A percentile compares a stretch with the other conserved stretches of the same genome.
Evolutionary conservation across 345 rosid genomes (phyloP).

Genomic region (Leavenworthia alabamica): DNA sequence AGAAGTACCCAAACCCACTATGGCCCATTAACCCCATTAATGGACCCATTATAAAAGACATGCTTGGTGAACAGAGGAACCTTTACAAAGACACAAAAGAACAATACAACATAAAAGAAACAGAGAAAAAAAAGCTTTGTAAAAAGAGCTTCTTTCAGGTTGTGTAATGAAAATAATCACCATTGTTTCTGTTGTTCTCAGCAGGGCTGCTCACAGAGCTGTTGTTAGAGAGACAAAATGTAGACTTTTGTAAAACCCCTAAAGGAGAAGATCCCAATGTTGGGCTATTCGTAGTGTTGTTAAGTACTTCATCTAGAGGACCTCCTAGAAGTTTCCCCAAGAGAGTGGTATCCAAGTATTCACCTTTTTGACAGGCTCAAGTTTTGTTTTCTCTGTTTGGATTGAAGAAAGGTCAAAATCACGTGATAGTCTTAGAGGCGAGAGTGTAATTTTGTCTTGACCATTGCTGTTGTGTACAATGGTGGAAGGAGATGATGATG

Average conservation of each 20-base stretch:
- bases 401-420: constrained; percentile 36
- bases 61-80: too few species aligned
- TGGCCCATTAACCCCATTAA: too few species aligned
- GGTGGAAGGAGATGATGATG: constrained; percentile 41
- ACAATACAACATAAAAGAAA: too few species aligned
- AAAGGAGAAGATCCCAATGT: constrained; percentile 48
- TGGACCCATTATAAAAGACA: too few species aligned
- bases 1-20: too few species aligned
- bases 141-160: not conserved
- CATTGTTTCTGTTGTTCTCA: constrained; percentile 32
- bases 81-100: too few species aligned
- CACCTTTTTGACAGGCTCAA: constrained; percentile 33
- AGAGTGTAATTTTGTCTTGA: constrained; percentile 34
- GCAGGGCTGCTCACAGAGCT: constrained; percentile 55
- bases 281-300: constrained; percentile 37
- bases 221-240: constrained; percentile 50
- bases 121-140: too few species aligned
- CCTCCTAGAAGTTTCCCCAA: constrained; percentile 52
- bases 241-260: constrained; percentile 49
- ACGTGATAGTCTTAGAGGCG: constrained; percentile 46
- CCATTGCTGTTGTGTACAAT: too few species aligned
- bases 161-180: constrained; percentile 25
- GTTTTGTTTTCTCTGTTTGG: constrained; percentile 21
- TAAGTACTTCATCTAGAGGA: constrained; percentile 57
- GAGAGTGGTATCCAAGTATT: too few species aligned